These are phyloP conservation scores for Coleophoma crateriformis DNA, from an alignment of 2,329 filamentous ascomycete species.

Conservation along the genomic window DNA sequence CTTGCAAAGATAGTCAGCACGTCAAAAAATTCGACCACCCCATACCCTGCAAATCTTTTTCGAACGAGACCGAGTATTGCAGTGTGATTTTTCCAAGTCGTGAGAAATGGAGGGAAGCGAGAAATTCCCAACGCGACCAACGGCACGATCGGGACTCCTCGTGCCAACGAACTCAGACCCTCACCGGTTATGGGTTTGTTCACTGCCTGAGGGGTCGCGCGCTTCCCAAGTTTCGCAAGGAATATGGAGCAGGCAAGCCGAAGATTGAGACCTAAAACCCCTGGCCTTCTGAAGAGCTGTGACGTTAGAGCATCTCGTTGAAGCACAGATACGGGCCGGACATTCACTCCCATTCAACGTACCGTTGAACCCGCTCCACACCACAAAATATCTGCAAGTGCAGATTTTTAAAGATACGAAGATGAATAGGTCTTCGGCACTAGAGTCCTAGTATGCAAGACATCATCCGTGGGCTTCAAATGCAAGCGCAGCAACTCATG, in stretches of 20 bases:
- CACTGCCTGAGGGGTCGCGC: constrained; percentile 26
- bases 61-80: too few relatives aligned
- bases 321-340: constrained; percentile 66
- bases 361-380: background rate
- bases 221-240: constrained; percentile 21
- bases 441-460: too few relatives aligned
- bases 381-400: too few relatives aligned
- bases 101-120: constrained; percentile 7
- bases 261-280: constrained; percentile 24
- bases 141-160: constrained; percentile 28
- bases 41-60: too few relatives aligned
- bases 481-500: too few relatives aligned
- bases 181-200: constrained; percentile 16
- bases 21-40: too few relatives aligned
- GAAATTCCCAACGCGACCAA: background rate
- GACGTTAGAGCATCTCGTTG: constrained; percentile 49
- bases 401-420: too few relatives aligned
- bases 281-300: constrained; percentile 59
- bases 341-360: constrained; percentile 36
- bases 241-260: constrained; percentile 14
- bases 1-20: too few relatives aligned
- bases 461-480: too few relatives aligned
- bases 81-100: constrained; percentile 4
- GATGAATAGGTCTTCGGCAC: too few relatives aligned
- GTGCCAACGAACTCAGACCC: constrained; percentile 15